Conservation (phyloP, 148 eudicot species). For the Fagopyrum tataricum region DNA sequence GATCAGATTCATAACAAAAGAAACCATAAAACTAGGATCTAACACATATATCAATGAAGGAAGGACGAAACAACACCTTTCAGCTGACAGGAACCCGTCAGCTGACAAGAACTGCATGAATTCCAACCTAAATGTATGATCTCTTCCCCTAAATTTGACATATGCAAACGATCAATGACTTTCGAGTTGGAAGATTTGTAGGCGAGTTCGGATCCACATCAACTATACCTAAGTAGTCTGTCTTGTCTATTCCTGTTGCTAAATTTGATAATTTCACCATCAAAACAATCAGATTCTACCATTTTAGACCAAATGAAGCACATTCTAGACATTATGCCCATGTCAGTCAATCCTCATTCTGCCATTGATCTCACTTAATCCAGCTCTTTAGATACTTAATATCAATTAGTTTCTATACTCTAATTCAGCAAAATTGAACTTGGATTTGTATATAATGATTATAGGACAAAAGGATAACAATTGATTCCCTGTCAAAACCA, state of each 20-base stretch:
- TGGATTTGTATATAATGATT: neutral
- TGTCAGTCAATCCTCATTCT: too few species aligned
- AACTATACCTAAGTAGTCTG: conserved; percentile 82
- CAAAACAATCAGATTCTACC: neutral
- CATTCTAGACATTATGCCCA: too few species aligned
- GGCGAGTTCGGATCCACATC: conserved; percentile 84
- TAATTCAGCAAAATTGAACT: neutral
- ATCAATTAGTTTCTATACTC: too few species aligned
- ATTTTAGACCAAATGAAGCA: neutral
- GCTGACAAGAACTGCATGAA: conserved; percentile 97
- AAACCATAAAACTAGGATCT: neutral
- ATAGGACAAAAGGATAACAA: too few species aligned
- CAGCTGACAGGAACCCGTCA: conserved; percentile 70
- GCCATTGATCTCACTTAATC: too few species aligned
- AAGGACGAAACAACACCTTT: conserved; percentile 74
- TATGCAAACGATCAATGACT: conserved; percentile 78
- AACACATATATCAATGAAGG: conserved; percentile 61
- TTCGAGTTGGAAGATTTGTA: conserved; percentile 65
- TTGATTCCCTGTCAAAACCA: too few species aligned
- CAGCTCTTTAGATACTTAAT: too few species aligned
- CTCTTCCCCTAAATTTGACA: conserved; percentile 80
- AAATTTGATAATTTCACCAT: neutral
- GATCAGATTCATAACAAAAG: neutral
- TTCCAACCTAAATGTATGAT: conserved; percentile 98
- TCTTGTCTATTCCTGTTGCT: conserved; percentile 90